Conservation (phyloP, 495 filamentous ascomycete genomes). For the Rhizodiscina lignyota region DNA sequence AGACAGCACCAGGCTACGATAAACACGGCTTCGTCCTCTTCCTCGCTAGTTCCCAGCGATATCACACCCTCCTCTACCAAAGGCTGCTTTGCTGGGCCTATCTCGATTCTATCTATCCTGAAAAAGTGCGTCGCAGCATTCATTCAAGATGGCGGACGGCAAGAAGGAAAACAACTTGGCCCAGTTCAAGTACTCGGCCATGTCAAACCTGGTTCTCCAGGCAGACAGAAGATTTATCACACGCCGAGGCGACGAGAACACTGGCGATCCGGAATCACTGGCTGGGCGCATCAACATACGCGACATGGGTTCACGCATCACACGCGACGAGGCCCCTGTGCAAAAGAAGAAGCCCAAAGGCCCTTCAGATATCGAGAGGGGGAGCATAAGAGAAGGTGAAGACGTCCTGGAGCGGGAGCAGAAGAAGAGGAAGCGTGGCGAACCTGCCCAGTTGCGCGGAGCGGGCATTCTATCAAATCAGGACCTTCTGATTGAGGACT, state of each 20-base stretch:
- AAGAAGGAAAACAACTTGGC: slow-evolving; percentile 55
- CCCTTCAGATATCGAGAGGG: slow-evolving; percentile 54
- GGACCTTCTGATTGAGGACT: slow-evolving; percentile 73
- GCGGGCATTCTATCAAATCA: slow-evolving; percentile 70
- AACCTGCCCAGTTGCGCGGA: slow-evolving; percentile 53
- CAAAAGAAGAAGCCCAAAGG: slow-evolving; percentile 55
- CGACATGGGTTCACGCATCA: slow-evolving; percentile 81
- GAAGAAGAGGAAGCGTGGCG: slow-evolving; percentile 66
- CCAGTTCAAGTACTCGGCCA: slow-evolving; percentile 99
- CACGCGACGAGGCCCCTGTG: slow-evolving; percentile 63
- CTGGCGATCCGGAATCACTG: slow-evolving; percentile 92
- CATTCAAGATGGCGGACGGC: slow-evolving; percentile 21
- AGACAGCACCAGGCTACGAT: too few species aligned
- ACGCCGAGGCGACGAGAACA: slow-evolving; percentile 80
- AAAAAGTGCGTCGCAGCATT: too few species aligned
- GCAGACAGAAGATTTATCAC: slow-evolving; percentile 93
- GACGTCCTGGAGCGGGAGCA: slow-evolving; percentile 78
- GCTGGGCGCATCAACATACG: slow-evolving; percentile 82
- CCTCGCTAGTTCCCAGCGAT: too few species aligned
- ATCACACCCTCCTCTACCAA: too few species aligned
- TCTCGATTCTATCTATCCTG: too few species aligned
- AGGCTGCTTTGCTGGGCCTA: too few species aligned
- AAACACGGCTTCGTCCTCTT: too few species aligned
- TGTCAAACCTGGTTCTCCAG: slow-evolving; percentile 99
- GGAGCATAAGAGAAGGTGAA: slow-evolving; percentile 64